Evolutionary conservation across 768 basidiomycete genomes (phyloP).

Genomic region (Pleurotus sapidus): DNA sequence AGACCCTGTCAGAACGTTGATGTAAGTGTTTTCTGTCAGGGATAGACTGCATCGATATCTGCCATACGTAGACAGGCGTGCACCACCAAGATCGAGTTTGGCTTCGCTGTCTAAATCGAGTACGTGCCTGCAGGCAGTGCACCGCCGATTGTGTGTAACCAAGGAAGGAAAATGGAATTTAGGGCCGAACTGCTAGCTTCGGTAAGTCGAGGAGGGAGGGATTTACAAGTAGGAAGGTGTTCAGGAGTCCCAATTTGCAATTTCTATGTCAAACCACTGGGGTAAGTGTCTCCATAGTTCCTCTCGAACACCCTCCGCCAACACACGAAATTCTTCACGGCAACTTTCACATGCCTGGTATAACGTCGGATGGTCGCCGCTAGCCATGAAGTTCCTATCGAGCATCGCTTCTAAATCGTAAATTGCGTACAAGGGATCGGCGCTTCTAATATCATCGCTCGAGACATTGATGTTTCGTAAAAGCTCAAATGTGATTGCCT

Average conservation of each 20-base stretch:
- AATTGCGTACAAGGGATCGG: constrained; percentile 71
- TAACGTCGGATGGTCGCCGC: constrained; percentile 34
- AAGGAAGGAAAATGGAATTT: neutral
- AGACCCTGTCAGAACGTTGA: constrained; percentile 9
- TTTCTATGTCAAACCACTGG: constrained; percentile 59
- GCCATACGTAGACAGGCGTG: neutral
- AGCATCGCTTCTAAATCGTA: constrained; percentile 67
- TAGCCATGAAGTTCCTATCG: constrained; percentile 45
- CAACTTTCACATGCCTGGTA: constrained; percentile 65
- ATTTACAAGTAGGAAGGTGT: constrained; percentile 7
- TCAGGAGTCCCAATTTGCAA: constrained; percentile 14
- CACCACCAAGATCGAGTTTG: constrained; percentile 4
- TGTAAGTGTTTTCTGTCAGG: constrained; percentile 9
- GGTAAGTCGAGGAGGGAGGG: neutral
- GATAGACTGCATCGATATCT: constrained; percentile 4
- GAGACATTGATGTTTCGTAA: constrained; percentile 72
- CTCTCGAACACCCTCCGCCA: constrained; percentile 56
- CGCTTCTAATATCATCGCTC: constrained; percentile 53
- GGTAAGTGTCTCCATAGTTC: constrained; percentile 68
- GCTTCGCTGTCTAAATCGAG: neutral
- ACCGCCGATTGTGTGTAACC: neutral
- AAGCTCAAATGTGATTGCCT: constrained; percentile 71
- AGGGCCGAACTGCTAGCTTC: neutral
- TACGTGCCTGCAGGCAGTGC: constrained; percentile 7
- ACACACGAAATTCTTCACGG: constrained; percentile 55